Conservation (phyloP, 2,329 filamentous ascomycete species). For the Diplodia sapinea region DNA sequence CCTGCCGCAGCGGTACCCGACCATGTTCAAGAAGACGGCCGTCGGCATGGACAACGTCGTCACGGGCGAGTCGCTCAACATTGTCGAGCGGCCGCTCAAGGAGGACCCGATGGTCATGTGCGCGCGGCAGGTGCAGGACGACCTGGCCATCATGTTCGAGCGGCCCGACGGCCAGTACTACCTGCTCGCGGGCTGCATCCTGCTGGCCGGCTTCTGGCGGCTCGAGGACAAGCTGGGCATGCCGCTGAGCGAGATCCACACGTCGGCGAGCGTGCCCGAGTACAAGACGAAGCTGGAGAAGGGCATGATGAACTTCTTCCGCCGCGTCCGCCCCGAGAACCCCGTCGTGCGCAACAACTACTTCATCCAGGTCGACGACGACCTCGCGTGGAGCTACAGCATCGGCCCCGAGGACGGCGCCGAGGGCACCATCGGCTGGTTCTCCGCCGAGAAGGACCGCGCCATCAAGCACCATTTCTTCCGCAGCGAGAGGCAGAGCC, state of each 20-base stretch:
- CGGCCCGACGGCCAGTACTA: constrained; percentile 78
- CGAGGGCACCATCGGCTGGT: constrained; percentile 67
- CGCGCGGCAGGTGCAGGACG: constrained; percentile 77
- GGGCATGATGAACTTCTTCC: constrained; percentile 83
- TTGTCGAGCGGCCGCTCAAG: constrained; percentile 64
- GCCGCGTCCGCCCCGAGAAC: constrained; percentile 70
- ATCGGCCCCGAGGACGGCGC: constrained; percentile 74
- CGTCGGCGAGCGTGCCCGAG: constrained; percentile 74
- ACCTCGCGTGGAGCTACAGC: constrained; percentile 74
- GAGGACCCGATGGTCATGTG: constrained; percentile 82
- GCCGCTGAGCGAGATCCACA: constrained; percentile 79
- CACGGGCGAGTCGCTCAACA: constrained; percentile 75
- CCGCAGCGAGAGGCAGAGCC: constrained; percentile 74
- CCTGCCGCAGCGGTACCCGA: constrained; percentile 76
- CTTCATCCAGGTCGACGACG: constrained; percentile 84
- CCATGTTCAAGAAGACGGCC: constrained; percentile 67
- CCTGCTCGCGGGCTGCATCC: constrained; percentile 74
- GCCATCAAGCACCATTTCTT: constrained; percentile 77
- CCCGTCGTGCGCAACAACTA: constrained; percentile 78
- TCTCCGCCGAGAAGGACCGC: constrained; percentile 74
- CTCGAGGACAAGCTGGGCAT: constrained; percentile 82
- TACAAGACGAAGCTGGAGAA: constrained; percentile 74
- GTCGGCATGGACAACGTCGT: constrained; percentile 72
- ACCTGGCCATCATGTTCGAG: constrained; percentile 84
- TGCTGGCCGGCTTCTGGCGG: constrained; percentile 84